phyloP scores from a whole-genome alignment of 2,329 filamentous ascomycete species.

The Volutella citrinella region DNA sequence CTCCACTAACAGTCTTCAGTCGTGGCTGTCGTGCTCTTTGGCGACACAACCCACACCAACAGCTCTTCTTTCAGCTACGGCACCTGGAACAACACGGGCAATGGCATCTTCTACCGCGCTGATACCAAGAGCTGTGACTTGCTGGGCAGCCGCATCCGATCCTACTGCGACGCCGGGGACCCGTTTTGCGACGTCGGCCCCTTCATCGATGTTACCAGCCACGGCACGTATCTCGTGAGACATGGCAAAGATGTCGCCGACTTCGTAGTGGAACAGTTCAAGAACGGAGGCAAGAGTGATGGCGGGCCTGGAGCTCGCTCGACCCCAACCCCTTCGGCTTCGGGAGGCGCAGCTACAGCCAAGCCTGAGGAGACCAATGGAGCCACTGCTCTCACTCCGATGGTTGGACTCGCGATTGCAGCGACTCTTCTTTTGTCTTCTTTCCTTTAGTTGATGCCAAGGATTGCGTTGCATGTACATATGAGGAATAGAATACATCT shows the following conservation, averaged over 20 bases:
- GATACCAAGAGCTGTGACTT: slow-evolving; percentile 15
- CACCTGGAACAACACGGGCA: slow-evolving; percentile 13
- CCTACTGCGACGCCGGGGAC: slow-evolving; percentile 24
- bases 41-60: slow-evolving; percentile 19
- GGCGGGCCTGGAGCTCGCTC: too few relatives aligned
- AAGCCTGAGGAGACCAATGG: too few relatives aligned
- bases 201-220: slow-evolving; percentile 7
- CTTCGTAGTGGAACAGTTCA: slow-evolving; percentile 14
- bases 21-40: slow-evolving; percentile 20
- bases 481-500: too few relatives aligned
- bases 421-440: too few relatives aligned
- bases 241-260: slow-evolving; percentile 17
- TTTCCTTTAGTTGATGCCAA: too few relatives aligned
- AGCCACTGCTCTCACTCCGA: too few relatives aligned
- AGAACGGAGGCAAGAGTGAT: slow-evolving; percentile 4
- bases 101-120: slow-evolving; percentile 19
- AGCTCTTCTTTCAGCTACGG: slow-evolving; percentile 12
- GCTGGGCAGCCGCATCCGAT: slow-evolving; percentile 19
- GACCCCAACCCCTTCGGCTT: too few relatives aligned
- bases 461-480: too few relatives aligned
- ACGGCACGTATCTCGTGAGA: slow-evolving; percentile 19
- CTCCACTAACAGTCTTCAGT: slow-evolving; percentile 9
- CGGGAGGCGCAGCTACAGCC: too few relatives aligned
- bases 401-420: too few relatives aligned
- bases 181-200: slow-evolving; percentile 21